Conservation (phyloP, 257 asterid genomes). For the Solanum arcanum region DNA sequence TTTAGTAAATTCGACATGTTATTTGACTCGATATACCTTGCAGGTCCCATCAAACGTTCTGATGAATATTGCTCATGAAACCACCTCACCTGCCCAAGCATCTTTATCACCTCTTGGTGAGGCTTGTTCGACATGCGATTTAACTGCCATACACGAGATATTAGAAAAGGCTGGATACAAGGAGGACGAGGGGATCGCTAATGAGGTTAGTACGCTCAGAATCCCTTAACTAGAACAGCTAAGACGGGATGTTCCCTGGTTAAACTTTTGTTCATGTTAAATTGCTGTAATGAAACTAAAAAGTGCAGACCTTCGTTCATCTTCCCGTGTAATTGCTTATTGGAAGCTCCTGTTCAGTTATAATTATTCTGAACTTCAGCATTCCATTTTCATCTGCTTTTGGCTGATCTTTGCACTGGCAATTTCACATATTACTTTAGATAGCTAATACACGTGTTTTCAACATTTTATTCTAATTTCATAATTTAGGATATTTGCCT, state of each 20-base stretch:
- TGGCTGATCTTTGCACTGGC: background rate
- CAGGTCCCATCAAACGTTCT: constrained; percentile 35
- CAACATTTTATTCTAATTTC: background rate
- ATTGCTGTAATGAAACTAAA: background rate
- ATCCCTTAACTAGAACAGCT: background rate
- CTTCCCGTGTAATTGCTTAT: background rate
- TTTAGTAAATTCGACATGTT: background rate
- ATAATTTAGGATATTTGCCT: background rate
- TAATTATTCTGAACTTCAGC: background rate
- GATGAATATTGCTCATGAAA: constrained; percentile 26
- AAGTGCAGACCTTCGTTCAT: background rate
- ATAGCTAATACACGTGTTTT: background rate
- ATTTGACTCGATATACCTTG: background rate
- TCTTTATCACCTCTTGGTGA: constrained; percentile 34
- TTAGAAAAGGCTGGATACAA: constrained; percentile 35
- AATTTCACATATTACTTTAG: background rate
- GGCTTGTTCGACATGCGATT: constrained; percentile 34
- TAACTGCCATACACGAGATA: constrained; percentile 32
- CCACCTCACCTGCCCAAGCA: constrained; percentile 4
- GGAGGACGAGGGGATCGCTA: constrained; percentile 31
- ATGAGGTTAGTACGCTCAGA: constrained; percentile 22
- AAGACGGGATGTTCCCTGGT: background rate
- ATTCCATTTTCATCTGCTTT: background rate
- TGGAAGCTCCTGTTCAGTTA: background rate
- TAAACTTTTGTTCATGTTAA: background rate